A percentile compares a stretch with the other conserved stretches of the same genome.
phyloP scores from a whole-genome alignment of 352 stramenopile species.

The Phytopythium mirpurense region DNA sequence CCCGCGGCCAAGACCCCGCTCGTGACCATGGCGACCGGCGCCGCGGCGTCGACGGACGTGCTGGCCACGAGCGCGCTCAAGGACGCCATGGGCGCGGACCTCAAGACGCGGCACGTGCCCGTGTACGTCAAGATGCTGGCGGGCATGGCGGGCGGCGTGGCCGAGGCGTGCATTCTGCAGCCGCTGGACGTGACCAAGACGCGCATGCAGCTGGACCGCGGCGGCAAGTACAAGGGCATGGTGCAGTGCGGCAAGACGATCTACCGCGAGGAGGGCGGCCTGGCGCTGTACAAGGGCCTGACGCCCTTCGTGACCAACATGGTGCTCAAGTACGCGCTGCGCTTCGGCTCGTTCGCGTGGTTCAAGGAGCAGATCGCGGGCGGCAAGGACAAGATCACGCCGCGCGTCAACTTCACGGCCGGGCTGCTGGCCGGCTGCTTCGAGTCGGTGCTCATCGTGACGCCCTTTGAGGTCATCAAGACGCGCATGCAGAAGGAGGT shows the following conservation, averaged over 20 bases:
- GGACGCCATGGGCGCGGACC: conserved; percentile 61
- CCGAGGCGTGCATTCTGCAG: conserved; percentile 78
- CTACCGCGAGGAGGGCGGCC: conserved; percentile 64
- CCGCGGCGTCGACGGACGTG: conserved; percentile 13
- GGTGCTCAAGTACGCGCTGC: conserved; percentile 88
- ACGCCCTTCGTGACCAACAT: conserved; percentile 86
- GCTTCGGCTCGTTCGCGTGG: conserved; percentile 83
- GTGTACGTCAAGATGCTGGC: conserved; percentile 85
- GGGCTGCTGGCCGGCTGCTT: conserved; percentile 92
- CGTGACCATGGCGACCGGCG: conserved; percentile 16
- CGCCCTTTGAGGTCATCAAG: conserved; percentile 98
- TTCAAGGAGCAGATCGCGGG: conserved; percentile 83
- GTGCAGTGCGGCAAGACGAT: conserved; percentile 76
- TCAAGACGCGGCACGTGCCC: conserved; percentile 63
- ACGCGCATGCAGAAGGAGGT: conserved; percentile 96
- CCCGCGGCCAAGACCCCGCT: conserved; percentile 13
- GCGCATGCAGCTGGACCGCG: conserved; percentile 72
- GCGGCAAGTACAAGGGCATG: conserved; percentile 83
- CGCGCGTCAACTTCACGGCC: conserved; percentile 80
- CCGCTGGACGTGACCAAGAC: conserved; percentile 87
- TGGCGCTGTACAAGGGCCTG: conserved; percentile 84
- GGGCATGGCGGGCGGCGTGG: conserved; percentile 83
- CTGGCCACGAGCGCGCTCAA: conserved; percentile 74
- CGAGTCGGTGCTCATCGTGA: conserved; percentile 96
- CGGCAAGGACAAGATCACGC: conserved; percentile 68